These are phyloP conservation scores for Solanum medicagineum DNA, from an alignment of 257 asterid species.

Conservation along the genomic window DNA sequence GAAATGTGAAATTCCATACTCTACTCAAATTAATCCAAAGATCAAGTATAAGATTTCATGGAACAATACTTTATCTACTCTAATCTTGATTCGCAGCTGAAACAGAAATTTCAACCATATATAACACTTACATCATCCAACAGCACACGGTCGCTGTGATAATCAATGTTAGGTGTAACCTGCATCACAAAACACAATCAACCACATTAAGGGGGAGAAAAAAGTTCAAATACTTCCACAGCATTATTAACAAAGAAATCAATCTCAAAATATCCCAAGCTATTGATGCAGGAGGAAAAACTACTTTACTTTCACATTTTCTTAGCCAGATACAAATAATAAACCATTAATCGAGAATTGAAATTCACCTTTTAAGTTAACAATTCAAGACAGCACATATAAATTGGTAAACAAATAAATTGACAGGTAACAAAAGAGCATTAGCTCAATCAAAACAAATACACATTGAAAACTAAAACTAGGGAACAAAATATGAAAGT, in stretches of 20 bases:
- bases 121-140: conserved; percentile 90
- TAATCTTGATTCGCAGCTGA: neutral
- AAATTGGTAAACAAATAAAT: neutral
- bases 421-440: neutral
- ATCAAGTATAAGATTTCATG: neutral
- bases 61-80: neutral
- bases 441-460: neutral
- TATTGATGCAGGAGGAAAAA: neutral
- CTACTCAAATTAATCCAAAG: neutral
- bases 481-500: neutral
- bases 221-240: neutral
- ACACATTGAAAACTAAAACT: neutral
- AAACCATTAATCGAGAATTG: neutral
- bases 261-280: neutral
- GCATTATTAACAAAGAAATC: neutral
- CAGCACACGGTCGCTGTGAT: conserved; percentile 95
- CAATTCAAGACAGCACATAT: neutral
- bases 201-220: neutral
- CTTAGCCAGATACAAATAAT: neutral
- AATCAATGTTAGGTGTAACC: conserved; percentile 87
- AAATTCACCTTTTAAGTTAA: neutral
- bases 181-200: conserved; percentile 20
- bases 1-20: neutral
- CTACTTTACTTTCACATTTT: neutral
- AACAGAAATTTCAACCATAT: neutral